phyloP scores from a whole-genome alignment of 352 stramenopile species.

The Globisporangium canariense region DNA sequence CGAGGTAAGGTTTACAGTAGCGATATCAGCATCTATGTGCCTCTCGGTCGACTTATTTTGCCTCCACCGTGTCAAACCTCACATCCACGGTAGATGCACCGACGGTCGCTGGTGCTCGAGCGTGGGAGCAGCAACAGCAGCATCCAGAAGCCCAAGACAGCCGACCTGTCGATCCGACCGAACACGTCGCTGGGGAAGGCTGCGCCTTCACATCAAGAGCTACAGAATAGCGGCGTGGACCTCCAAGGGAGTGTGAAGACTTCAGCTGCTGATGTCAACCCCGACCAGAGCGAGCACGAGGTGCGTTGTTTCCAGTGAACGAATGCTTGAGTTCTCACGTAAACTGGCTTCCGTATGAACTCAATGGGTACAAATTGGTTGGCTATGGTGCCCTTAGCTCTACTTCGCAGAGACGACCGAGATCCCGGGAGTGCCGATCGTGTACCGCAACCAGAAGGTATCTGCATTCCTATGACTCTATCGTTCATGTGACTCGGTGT shows the following conservation, averaged over 20 bases:
- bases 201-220: background rate
- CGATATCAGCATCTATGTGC: too few relatives aligned
- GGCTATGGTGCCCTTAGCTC: slow-evolving; percentile 29
- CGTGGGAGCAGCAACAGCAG: slow-evolving; percentile 1
- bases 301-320: slow-evolving; percentile 9
- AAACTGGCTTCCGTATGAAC: too few relatives aligned
- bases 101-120: slow-evolving; percentile 2
- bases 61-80: background rate
- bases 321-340: background rate
- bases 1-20: slow-evolving; percentile 2
- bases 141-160: slow-evolving; percentile 15
- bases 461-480: too few relatives aligned
- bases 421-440: slow-evolving; percentile 62
- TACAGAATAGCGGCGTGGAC: background rate
- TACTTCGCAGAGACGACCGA: slow-evolving; percentile 74
- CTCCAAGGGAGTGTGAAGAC: background rate
- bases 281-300: slow-evolving; percentile 40
- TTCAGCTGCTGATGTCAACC: slow-evolving; percentile 9
- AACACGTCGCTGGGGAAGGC: slow-evolving; percentile 2
- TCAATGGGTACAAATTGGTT: background rate
- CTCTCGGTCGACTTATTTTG: background rate
- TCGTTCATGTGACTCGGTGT: too few relatives aligned
- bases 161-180: slow-evolving; percentile 6
- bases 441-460: slow-evolving; percentile 73
- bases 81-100: slow-evolving; percentile 2